Base-by-base conservation (phyloP, 495 filamentous ascomycete species). In the Penicillium argentinense region DNA sequence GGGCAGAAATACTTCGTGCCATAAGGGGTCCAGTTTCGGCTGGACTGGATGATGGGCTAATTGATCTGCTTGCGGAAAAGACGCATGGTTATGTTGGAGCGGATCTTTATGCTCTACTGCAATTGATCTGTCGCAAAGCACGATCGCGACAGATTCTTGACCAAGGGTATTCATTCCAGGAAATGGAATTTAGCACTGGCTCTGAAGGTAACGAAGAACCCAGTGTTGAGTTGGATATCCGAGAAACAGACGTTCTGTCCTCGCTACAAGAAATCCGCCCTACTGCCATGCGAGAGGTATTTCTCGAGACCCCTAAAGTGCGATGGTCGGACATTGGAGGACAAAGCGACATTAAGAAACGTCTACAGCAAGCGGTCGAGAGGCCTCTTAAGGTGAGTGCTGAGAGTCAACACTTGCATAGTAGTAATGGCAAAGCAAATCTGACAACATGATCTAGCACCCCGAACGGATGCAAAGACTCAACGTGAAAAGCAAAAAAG, bases 301-400 rank as follows among this genome's bases (percentile, higher is more conserved):
- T 95, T 61, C 67, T 96, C 39, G 86, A 96, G 56, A 85, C 87
- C 2, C 92, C 93, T 0, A 91, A 87, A 38, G 84, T 96, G 36
- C 78, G 76, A 56, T 98, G 90, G 90, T 74, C 76, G 21, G 90
- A 98, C 62, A 95, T 98, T 46, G 93, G 89, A 33, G 93, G 93
- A 9, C 87, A 95, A 54, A 81, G 86, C 47, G 77, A 82, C 30
- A 84, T 95, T 50, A 96, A 95, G 57, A 72, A 80, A 48, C 64
- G 77, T 56, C 73, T 91, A 14, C 74, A 83, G 45, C 68, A 81
- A 49, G 79, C 82, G 9, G 75, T 87, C 6, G 77, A 85, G 53
- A 78, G 82, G 59, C 87, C 86, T 11, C 64, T 88, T 18, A 83
- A 78, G 56, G 83, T 86, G 69, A 54, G 64, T 52, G 24, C 26